Conservation (phyloP, 148 eudicot genomes). For the Cornus kousa region DNA sequence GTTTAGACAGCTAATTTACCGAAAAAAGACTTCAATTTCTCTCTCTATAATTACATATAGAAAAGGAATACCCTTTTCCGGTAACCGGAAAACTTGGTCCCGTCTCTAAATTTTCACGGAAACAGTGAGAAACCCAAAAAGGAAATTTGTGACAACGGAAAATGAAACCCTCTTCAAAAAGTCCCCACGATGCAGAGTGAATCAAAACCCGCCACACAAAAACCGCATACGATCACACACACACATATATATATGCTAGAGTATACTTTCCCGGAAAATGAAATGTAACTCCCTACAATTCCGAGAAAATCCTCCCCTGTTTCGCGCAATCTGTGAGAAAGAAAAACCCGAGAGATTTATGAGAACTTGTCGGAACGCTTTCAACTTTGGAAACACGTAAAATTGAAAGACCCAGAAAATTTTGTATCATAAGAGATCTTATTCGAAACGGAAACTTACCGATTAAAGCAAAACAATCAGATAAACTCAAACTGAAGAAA, state of each 20-base stretch:
- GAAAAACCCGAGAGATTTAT: neutral
- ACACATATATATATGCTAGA: neutral
- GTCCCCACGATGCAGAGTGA: neutral
- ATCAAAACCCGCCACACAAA: neutral
- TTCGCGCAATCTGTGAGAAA: constrained; percentile 8
- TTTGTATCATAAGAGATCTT: neutral
- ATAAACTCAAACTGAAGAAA: too few species aligned
- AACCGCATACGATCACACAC: neutral
- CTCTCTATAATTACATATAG: neutral
- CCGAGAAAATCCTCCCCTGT: constrained; percentile 2
- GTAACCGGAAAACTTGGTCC: neutral
- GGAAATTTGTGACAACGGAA: neutral
- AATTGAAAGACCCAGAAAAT: neutral
- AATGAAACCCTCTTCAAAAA: neutral
- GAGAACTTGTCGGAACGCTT: neutral
- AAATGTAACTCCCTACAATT: neutral
- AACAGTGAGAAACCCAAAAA: neutral
- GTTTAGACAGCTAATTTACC: neutral
- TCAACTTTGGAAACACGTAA: neutral
- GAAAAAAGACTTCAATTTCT: neutral
- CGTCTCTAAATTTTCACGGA: neutral
- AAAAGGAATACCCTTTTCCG: neutral
- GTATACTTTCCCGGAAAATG: neutral
- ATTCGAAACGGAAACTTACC: neutral
- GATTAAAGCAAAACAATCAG: too few species aligned